Evolutionary conservation across 768 basidiomycete species (phyloP).

Genomic region (Mycena leptocephala): DNA sequence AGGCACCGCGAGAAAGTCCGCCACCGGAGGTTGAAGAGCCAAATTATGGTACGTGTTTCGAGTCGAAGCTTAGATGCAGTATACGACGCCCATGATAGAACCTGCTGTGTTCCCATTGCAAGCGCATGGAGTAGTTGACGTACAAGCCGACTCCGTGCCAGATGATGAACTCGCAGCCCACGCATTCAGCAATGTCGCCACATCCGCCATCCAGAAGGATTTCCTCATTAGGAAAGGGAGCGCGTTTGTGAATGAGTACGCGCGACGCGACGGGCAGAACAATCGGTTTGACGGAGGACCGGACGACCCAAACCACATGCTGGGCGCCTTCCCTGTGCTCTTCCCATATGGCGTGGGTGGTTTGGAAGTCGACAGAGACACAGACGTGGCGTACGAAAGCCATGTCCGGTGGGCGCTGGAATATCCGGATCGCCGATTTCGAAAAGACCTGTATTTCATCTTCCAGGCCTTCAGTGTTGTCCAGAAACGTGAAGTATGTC

Average conservation of each 20-base stretch:
- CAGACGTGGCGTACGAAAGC: constrained; percentile 41
- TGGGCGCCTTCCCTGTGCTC: neutral
- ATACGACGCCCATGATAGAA: too few species aligned
- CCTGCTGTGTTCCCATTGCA: neutral
- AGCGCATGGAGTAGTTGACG: neutral
- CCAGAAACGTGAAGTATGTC: constrained; percentile 45
- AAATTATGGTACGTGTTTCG: too few species aligned
- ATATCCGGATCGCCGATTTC: constrained; percentile 48
- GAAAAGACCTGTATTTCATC: constrained; percentile 43
- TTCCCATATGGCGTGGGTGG: neutral
- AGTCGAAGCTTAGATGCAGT: too few species aligned
- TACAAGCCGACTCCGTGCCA: neutral
- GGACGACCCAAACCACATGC: neutral
- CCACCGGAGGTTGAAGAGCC: too few species aligned
- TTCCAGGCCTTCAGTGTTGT: constrained; percentile 49
- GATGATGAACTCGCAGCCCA: neutral
- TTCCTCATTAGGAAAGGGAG: neutral
- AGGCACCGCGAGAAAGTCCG: too few species aligned
- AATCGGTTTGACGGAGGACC: neutral
- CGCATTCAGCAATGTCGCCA: neutral
- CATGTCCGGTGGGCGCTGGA: constrained; percentile 49
- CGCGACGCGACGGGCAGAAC: neutral
- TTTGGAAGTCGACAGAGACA: neutral
- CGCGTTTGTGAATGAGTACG: neutral
- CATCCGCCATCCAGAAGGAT: neutral